Percentiles rank a stretch among this genome's conserved stretches.
These are phyloP conservation scores for Globisporangium middletonii DNA, from an alignment of 352 stramenopile species.

Conservation along the genomic window DNA sequence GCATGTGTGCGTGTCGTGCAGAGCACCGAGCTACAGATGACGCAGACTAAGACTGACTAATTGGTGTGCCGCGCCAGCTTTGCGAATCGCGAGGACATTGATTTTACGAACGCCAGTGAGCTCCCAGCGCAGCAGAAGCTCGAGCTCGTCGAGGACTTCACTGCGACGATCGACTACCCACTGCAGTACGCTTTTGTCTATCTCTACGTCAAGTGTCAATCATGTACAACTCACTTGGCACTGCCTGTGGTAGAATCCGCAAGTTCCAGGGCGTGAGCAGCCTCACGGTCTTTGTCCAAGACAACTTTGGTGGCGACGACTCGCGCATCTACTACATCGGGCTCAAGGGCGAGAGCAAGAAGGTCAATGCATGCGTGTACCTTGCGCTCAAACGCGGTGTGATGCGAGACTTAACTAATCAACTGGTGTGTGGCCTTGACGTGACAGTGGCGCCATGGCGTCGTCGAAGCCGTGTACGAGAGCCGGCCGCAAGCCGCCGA, in stretches of 20 bases:
- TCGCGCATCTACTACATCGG: slow-evolving; percentile 85
- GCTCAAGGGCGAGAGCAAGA: slow-evolving; percentile 83
- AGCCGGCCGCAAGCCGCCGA: slow-evolving; percentile 65
- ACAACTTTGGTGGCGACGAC: slow-evolving; percentile 67
- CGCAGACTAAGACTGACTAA: not conserved
- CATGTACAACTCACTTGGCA: not conserved
- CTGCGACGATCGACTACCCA: slow-evolving; percentile 66
- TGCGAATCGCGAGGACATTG: slow-evolving; percentile 80
- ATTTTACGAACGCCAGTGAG: slow-evolving; percentile 79
- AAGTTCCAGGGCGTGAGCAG: slow-evolving; percentile 86
- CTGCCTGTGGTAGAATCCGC: slow-evolving; percentile 37
- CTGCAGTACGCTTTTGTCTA: slow-evolving; percentile 38
- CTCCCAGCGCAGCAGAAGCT: slow-evolving; percentile 69
- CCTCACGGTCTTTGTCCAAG: slow-evolving; percentile 73
- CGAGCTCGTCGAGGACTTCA: slow-evolving; percentile 67
- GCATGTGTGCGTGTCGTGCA: no score
- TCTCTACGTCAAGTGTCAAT: not conserved
- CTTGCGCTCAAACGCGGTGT: not conserved
- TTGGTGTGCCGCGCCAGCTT: slow-evolving; percentile 25
- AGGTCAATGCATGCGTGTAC: slow-evolving; percentile 27
- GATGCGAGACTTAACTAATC: not conserved
- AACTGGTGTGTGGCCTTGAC: slow-evolving; percentile 8
- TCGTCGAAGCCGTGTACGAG: slow-evolving; percentile 84
- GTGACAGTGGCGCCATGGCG: slow-evolving; percentile 72
- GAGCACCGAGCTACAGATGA: no score